A percentile compares a stretch with the other conserved stretches of the same genome.
phyloP scores from a whole-genome alignment of 371 early-diverging fungal species.

The Furculomyces boomerangus region DNA sequence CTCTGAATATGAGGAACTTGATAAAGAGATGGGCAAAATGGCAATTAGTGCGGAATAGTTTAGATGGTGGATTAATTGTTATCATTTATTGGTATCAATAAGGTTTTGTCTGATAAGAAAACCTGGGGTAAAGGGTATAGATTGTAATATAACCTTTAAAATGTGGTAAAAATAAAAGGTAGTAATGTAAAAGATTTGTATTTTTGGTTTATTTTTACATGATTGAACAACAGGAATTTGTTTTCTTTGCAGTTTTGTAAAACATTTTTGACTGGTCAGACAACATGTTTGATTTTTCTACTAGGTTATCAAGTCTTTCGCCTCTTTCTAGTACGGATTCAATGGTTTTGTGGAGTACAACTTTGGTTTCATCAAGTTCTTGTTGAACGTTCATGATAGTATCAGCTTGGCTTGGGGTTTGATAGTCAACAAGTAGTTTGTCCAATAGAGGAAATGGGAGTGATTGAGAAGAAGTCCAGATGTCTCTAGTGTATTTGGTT shows the following conservation, averaged over 20 bases:
- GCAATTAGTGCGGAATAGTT: too few species aligned
- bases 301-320: constrained; percentile 90
- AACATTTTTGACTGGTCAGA: constrained; percentile 89
- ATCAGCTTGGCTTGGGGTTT: constrained; percentile 89
- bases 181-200: not conserved
- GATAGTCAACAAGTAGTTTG: constrained; percentile 56
- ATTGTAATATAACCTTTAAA: not conserved
- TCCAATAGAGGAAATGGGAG: constrained; percentile 51
- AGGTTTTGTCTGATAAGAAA: not conserved
- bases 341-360: constrained; percentile 92
- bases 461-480: constrained; percentile 1
- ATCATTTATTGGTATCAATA: too few species aligned
- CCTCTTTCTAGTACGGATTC: constrained; percentile 90
- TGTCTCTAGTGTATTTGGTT: constrained; percentile 14
- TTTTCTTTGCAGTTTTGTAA: constrained; percentile 96
- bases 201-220: constrained; percentile 21
- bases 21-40: not conserved
- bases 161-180: not conserved
- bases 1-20: not conserved
- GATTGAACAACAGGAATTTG: constrained; percentile 80
- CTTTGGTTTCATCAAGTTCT: constrained; percentile 96
- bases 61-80: too few species aligned
- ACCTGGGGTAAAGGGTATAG: not conserved
- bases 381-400: constrained; percentile 88
- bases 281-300: constrained; percentile 75